phyloP scores from a whole-genome alignment of 1,284 basidiomycete species.

The Sporisorium iseilematis-ciliati region DNA sequence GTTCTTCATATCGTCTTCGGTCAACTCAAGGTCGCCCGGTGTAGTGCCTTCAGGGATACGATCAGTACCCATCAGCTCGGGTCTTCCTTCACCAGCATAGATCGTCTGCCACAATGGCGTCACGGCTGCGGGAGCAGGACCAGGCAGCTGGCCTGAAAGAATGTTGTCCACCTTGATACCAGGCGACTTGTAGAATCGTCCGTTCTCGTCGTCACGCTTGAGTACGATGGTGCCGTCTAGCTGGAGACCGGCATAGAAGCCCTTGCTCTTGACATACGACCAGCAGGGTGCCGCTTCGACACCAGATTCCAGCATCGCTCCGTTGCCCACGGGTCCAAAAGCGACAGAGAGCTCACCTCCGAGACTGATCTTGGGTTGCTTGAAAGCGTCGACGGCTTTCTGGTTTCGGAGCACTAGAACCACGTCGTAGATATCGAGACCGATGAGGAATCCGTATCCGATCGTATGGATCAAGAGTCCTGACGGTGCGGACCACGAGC shows the following conservation, averaged over 20 bases:
- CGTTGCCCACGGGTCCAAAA: slow-evolving; percentile 70
- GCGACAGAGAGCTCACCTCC: slow-evolving; percentile 65
- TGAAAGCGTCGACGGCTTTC: slow-evolving; percentile 63
- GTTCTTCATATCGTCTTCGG: slow-evolving; percentile 52
- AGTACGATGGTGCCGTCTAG: slow-evolving; percentile 67
- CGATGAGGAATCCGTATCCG: slow-evolving; percentile 65
- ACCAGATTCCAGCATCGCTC: slow-evolving; percentile 63
- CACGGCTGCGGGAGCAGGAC: slow-evolving; percentile 42
- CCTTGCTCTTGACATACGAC: slow-evolving; percentile 70
- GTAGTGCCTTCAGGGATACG: slow-evolving; percentile 54
- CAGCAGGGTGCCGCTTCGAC: slow-evolving; percentile 64
- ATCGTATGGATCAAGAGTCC: slow-evolving; percentile 68
- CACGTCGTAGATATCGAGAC: slow-evolving; percentile 70
- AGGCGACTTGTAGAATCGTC: slow-evolving; percentile 57
- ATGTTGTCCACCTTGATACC: slow-evolving; percentile 50
- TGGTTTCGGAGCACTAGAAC: slow-evolving; percentile 68
- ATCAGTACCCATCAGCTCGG: slow-evolving; percentile 58
- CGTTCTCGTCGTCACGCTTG: slow-evolving; percentile 64
- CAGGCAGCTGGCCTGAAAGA: slow-evolving; percentile 49
- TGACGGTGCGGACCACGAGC: slow-evolving; percentile 66
- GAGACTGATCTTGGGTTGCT: slow-evolving; percentile 63
- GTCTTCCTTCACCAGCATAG: slow-evolving; percentile 62
- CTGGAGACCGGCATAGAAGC: slow-evolving; percentile 67
- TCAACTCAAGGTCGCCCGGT: slow-evolving; percentile 58
- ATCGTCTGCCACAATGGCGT: slow-evolving; percentile 64